Percentiles rank a stretch among this genome's conserved stretches.
Conservation (phyloP, 345 rosid species). For the Populus ilicifolia region DNA sequence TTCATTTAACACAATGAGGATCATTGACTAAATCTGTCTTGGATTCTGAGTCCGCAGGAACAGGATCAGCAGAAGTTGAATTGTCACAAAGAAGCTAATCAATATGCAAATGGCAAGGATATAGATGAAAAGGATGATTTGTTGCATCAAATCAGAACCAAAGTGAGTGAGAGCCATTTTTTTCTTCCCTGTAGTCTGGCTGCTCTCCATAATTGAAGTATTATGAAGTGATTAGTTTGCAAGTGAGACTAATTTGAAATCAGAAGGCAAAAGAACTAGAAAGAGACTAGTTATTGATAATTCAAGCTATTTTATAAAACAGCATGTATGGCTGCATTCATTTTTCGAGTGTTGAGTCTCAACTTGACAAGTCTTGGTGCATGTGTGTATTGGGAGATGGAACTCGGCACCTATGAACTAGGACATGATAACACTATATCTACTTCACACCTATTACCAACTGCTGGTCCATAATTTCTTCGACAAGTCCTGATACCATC, state of each 20-base stretch:
- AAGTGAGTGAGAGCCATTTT: constrained; percentile 47
- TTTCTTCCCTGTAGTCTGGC: background rate
- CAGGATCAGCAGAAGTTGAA: constrained; percentile 45
- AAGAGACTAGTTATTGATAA: background rate
- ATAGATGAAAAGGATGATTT: constrained; percentile 68
- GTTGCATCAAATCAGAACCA: constrained; percentile 72
- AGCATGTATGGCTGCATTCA: background rate
- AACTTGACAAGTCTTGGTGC: background rate
- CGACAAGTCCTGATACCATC: background rate
- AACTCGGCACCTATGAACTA: background rate
- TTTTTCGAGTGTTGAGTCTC: background rate
- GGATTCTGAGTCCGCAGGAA: constrained; percentile 27
- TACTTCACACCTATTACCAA: too few relatives aligned
- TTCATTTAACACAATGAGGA: background rate
- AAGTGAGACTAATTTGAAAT: background rate
- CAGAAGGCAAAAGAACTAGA: background rate
- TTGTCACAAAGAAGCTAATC: constrained; percentile 37
- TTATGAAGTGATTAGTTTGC: background rate
- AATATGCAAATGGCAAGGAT: constrained; percentile 32
- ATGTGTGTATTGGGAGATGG: background rate
- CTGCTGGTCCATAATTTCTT: background rate
- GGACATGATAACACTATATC: background rate
- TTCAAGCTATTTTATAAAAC: background rate
- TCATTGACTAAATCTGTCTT: constrained; percentile 13
- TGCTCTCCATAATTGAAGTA: background rate